Base-by-base conservation (phyloP, 805 yeast species). In the Wickerhamiella galacta region DNA sequence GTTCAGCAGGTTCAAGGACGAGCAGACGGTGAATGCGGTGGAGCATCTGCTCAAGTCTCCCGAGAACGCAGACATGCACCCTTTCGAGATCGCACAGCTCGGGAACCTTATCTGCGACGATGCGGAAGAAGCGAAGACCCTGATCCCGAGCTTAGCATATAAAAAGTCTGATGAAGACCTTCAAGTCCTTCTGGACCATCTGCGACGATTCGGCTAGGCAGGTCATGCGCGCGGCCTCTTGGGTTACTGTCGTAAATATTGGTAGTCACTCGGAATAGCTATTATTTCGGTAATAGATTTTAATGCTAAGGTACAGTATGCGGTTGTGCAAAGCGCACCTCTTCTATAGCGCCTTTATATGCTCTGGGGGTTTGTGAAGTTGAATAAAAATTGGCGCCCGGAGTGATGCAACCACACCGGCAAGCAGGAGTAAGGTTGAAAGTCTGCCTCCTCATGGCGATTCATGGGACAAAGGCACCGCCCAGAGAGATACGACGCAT, bases 91-190 rank as follows among this genome's bases (percentile, higher is more conserved):
- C 34, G 93, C 96, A 1, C 96, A 90, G 56, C 60, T 77, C 39
- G 73, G 92, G 0, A 80, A 93, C 3, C 64, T 87, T 40, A 78
- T 90, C 20, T 85, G 95, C 57, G 98, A 87, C 50, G 95, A 87
- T 41, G 83, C 93, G 4, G 98, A 80, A 50, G 98, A 90, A 61
- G 96, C 96, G 23, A 81, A 81, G 57, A 80, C 95, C 12, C 64
- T 90, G 48, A 75, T 90, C 37, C 95, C 98, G 16, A 78, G 93
- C 54, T 64, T 90, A 49, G 66, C 70, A 16, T 71, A 67, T 39
- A 85, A 85, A 54, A 82, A 79, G 33, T 69, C 78, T 7, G 93
- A 83, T 43, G 78, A 79, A 27, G 95, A 85, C 49, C 60, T 90
- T 38, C 93, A 83, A 54, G 73, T 80, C 30, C 66, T 87, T 36